Percentiles rank a stretch among this genome's conserved stretches.
phyloP scores from a whole-genome alignment of 2,329 filamentous ascomycete species.

The Claviceps arundinis region DNA sequence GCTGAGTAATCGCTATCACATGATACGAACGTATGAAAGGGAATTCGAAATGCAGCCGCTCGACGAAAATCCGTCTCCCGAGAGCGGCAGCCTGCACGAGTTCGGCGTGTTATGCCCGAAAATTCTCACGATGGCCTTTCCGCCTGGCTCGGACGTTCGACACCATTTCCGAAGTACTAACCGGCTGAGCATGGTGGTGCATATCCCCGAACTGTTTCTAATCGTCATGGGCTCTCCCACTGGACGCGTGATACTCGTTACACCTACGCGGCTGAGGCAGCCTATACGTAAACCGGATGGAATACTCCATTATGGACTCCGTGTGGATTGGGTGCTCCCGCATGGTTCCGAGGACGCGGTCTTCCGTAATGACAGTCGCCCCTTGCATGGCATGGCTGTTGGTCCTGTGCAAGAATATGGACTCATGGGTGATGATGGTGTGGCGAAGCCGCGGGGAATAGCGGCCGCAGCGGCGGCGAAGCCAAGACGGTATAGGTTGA shows the following conservation, averaged over 20 bases:
- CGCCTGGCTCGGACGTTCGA: constrained; percentile 10
- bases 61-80: constrained; percentile 5
- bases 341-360: constrained; percentile 30
- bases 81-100: constrained; percentile 12
- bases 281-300: constrained; percentile 9
- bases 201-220: constrained; percentile 56
- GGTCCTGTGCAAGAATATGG: constrained; percentile 43
- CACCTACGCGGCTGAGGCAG: constrained; percentile 26
- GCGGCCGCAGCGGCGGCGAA: constrained; percentile 9
- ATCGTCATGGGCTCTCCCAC: constrained; percentile 53
- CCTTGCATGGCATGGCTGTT: constrained; percentile 54
- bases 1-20: constrained; percentile 14
- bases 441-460: constrained; percentile 7
- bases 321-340: constrained; percentile 40
- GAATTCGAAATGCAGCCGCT: constrained; percentile 34
- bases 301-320: constrained; percentile 29
- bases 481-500: constrained; percentile 46
- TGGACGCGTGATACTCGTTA: constrained; percentile 52
- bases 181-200: constrained; percentile 43
- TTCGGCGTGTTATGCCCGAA: constrained; percentile 20
- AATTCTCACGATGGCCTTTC: constrained; percentile 15
- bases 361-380: constrained; percentile 28
- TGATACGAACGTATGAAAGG: constrained; percentile 34
- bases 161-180: constrained; percentile 22
- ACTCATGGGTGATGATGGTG: constrained; percentile 2